Conservation (phyloP, 805 yeast species). For the Hanseniaspora meyeri region DNA sequence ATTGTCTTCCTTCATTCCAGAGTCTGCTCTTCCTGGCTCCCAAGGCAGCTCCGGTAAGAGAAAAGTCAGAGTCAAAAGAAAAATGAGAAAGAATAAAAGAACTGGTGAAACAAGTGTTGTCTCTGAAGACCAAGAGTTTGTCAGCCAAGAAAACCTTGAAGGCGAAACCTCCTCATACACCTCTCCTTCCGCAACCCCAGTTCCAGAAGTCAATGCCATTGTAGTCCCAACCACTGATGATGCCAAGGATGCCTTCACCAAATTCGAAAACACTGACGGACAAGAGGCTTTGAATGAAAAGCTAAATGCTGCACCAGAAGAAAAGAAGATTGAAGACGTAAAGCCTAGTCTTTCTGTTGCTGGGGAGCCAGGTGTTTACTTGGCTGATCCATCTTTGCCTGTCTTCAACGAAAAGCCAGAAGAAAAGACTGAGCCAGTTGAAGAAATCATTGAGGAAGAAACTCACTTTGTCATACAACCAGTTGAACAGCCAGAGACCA, state of each 20-base stretch:
- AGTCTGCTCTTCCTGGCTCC: constrained; percentile 16
- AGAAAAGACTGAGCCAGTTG: constrained; percentile 49
- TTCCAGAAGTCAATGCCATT: constrained; percentile 15
- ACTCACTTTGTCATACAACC: constrained; percentile 8
- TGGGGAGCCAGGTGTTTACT: constrained; percentile 60
- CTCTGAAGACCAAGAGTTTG: constrained; percentile 23
- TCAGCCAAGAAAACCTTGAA: constrained; percentile 18
- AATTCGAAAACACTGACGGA: constrained; percentile 18
- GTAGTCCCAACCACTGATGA: constrained; percentile 16
- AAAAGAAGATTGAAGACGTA: constrained; percentile 32
- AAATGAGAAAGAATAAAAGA: constrained; percentile 30
- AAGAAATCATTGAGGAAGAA: constrained; percentile 33
- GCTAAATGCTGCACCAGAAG: constrained; percentile 5
- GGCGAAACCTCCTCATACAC: constrained; percentile 7
- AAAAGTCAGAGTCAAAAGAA: constrained; percentile 30
- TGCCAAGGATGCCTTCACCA: constrained; percentile 8
- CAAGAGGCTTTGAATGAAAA: constrained; percentile 24
- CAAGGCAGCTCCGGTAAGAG: constrained; percentile 17
- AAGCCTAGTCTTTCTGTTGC: constrained; percentile 28
- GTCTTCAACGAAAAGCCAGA: constrained; percentile 46
- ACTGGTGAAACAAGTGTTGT: constrained; percentile 33
- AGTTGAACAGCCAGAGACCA: constrained; percentile 10
- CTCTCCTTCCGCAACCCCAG: not conserved
- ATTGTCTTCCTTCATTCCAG: constrained; percentile 18
- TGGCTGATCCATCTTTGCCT: constrained; percentile 20